These are phyloP conservation scores for Claviceps sp. DNA, from an alignment of 2,329 filamentous ascomycete genomes.

Conservation along the genomic window DNA sequence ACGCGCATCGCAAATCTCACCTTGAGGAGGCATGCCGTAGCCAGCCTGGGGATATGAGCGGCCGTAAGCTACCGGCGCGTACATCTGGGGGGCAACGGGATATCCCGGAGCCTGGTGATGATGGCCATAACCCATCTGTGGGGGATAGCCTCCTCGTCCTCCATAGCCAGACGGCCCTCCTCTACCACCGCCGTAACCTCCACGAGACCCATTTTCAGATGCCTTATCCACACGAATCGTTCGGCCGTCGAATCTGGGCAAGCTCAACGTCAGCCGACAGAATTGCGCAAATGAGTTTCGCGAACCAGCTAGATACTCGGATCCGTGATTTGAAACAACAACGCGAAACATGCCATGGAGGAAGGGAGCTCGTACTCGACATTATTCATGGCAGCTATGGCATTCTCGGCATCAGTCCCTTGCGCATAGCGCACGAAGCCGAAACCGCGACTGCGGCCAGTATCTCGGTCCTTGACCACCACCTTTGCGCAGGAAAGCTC, in stretches of 20 bases:
- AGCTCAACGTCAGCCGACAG: constrained; percentile 2
- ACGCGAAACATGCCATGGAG: not conserved
- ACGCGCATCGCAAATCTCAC: constrained; percentile 14
- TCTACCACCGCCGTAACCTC: constrained; percentile 25
- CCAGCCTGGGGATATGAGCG: constrained; percentile 25
- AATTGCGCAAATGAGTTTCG: not conserved
- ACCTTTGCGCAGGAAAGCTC: constrained; percentile 42
- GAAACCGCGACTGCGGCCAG: constrained; percentile 90
- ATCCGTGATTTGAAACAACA: not conserved
- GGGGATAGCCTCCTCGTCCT: constrained; percentile 31
- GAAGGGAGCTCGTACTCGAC: constrained; percentile 54
- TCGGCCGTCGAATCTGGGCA: constrained; percentile 73
- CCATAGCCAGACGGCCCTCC: constrained; percentile 28
- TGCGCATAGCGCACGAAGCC: constrained; percentile 85
- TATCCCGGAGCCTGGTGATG: constrained; percentile 25
- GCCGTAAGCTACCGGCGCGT: constrained; percentile 22
- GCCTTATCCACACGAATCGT: constrained; percentile 93
- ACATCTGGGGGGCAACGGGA: constrained; percentile 23
- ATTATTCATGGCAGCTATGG: constrained; percentile 73
- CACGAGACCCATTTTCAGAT: constrained; percentile 59
- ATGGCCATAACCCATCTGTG: constrained; percentile 23
- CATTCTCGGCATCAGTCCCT: constrained; percentile 62
- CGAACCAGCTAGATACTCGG: constrained; percentile 1
- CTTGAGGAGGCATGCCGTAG: constrained; percentile 27
- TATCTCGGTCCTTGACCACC: constrained; percentile 95